Base-by-base conservation (phyloP, 129 eudicot genomes). In the Flaveria robusta region DNA sequence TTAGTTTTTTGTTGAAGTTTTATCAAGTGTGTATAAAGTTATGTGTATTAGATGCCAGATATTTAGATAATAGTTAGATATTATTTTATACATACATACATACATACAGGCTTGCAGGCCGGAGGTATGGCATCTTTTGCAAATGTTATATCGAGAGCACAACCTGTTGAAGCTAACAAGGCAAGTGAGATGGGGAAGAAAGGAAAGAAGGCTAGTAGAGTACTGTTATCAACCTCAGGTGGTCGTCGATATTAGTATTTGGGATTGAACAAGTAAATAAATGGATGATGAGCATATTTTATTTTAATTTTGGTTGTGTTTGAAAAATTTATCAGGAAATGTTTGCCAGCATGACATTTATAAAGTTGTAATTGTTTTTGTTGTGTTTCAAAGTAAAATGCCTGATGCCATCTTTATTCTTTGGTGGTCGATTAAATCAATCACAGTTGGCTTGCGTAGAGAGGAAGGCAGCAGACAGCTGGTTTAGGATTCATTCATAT, bases 161-260 rank as follows among this genome's bases (percentile, higher is more conserved):
- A 87, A 76, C 82, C 91, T 60, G 77, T 76, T 71, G 96, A 91
- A 79, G 29, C 78, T 15, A 63, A 29, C 20, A 89, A 84, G 82
- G 31, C 80, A 56, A 86, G 27, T 69, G 96, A 87, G 51, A 70
- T 51, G 45, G 91, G 85, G 39, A 95, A 87, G 87, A 95, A 83
- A 79, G 99, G 99, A 31, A 94, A 85, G 84, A 95, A 91, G 73
- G 77, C 83, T 23, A 81, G 84, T 75, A 86, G 90, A 19, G 91
- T 95, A 37, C 94, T 95, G 72, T 66, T 95, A 43, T 91, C 99
- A 75, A 95, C 97, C 23, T 83, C 96, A 5, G 97, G 99, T 77
- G 92, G 90, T 70, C 94, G 99, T 24, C 96, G 99, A 13, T 87
- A 85, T 78, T 87, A 34, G n/a, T 70, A 42, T 60, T 4, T 83